Conservation (phyloP, 805 yeast genomes). For the Blastobotrys parvus region DNA sequence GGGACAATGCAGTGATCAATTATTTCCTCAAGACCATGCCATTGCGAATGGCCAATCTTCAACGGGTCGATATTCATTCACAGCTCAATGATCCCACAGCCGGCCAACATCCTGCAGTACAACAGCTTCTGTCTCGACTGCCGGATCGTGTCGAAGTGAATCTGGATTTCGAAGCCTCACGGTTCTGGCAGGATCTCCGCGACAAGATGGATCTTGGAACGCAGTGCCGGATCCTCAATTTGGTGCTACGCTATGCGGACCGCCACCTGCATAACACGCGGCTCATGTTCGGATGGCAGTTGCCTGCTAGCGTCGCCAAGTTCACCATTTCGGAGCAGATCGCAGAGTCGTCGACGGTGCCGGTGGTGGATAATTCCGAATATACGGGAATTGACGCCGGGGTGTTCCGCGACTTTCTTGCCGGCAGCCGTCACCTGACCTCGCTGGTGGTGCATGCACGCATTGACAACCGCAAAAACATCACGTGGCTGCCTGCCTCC, state of each 20-base stretch:
- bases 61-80: background rate
- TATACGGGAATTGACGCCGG: background rate
- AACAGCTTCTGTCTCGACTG: background rate
- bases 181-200: background rate
- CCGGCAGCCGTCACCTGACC: background rate
- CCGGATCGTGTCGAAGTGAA: background rate
- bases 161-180: background rate
- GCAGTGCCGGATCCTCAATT: background rate
- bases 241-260: background rate
- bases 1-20: background rate
- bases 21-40: background rate
- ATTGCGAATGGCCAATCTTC: background rate
- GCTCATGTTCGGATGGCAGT: background rate
- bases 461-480: background rate
- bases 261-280: background rate
- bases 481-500: background rate
- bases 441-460: background rate
- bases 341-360: background rate
- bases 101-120: background rate
- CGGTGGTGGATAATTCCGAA: background rate
- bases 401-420: background rate
- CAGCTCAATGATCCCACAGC: background rate
- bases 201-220: background rate
- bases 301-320: background rate
- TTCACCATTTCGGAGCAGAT: background rate